These are phyloP conservation scores for Paecilomyces niveus DNA, from an alignment of 2,329 filamentous ascomycete species.

Conservation along the genomic window DNA sequence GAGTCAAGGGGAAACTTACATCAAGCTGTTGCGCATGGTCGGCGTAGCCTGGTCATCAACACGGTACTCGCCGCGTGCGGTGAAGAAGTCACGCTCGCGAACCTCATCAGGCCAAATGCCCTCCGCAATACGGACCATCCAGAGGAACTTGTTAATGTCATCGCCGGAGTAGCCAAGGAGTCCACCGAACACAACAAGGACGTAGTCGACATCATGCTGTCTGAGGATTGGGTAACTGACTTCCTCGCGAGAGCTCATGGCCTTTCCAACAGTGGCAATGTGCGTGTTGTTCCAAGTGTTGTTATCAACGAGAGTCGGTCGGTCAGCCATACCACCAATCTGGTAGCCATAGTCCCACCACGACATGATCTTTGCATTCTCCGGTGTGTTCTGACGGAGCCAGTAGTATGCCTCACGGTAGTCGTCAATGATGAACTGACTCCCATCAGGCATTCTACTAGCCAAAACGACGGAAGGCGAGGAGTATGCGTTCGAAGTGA, in stretches of 20 bases:
- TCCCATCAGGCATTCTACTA: slow-evolving; percentile 85
- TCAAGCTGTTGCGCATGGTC: slow-evolving; percentile 98
- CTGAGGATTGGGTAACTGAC: slow-evolving; percentile 98
- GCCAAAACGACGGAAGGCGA: slow-evolving; percentile 95
- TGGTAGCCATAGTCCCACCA: slow-evolving; percentile 99
- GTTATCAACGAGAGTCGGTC: slow-evolving; percentile 95
- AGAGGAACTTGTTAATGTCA: slow-evolving; percentile 99
- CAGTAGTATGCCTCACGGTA: slow-evolving; percentile 99
- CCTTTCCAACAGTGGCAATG: slow-evolving; percentile 97
- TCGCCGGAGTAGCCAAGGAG: slow-evolving; percentile 95
- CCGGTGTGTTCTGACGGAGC: slow-evolving; percentile 92
- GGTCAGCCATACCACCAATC: slow-evolving; percentile 98
- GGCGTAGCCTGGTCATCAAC: slow-evolving; percentile 90
- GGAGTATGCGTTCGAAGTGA: slow-evolving; percentile 97
- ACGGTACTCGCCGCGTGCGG: slow-evolving; percentile 83
- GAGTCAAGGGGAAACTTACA: slow-evolving; percentile 55
- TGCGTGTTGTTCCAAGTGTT: slow-evolving; percentile 99
- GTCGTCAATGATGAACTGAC: slow-evolving; percentile 97
- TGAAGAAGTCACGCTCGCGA: slow-evolving; percentile 95
- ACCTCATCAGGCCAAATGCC: slow-evolving; percentile 99
- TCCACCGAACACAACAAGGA: slow-evolving; percentile 94
- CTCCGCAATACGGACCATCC: slow-evolving; percentile 99
- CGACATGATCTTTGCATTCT: slow-evolving; percentile 97
- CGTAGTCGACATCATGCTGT: slow-evolving; percentile 97
- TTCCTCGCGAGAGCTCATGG: slow-evolving; percentile 95